Base-by-base conservation (phyloP, 768 basidiomycete genomes). In the Pleurotus sapidus region DNA sequence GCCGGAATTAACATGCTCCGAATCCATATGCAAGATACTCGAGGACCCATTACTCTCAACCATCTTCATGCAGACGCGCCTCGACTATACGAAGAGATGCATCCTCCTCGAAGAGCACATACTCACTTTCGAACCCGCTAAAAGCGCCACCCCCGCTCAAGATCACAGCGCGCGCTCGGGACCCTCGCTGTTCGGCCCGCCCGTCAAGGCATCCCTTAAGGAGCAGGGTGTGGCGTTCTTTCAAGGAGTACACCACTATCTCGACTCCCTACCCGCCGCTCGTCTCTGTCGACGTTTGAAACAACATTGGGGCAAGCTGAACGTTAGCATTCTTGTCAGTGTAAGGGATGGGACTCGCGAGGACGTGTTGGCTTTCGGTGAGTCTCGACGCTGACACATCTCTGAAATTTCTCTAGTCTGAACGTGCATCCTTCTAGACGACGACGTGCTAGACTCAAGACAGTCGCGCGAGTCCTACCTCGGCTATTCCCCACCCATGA, bases 1-100 rank as follows among this genome's bases (percentile, higher is more conserved):
- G 4, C 4, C 34, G 5, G 37, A 53, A 23, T 11, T 53, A 5
- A 37, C 51, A 0, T 7, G 27, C 17, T 39, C 51, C 9, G 38
- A 39, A 39, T 53, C 42, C 39, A 53, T 53, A 39, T 53, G 51
- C 23, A 53, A 53, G 11, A 40, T 53, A 3, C 20, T 53, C 39
- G 51, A 53, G 24, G 51, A 53, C 15, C 17, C 34, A 6, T 11
- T 9, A 9, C 39, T 42, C n/a, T 53, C 51, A 24, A 15, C 38
- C 6, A n/a, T n/a, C 4, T 53, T 39, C 18, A 53, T 53, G 51
- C 37, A 53, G 17, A 53, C 51, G 17, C 51, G 51, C 4, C 51
- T 53, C 14, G 51, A 53, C 23, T 53, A 53, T 24, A 53, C 38
- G 4, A 53, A 53, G 51, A 34, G 39, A 2, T 39, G 37, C 18